Evolutionary conservation across 176 grass and related monocot species (phyloP).

Genomic region (Thalia dealbata): DNA sequence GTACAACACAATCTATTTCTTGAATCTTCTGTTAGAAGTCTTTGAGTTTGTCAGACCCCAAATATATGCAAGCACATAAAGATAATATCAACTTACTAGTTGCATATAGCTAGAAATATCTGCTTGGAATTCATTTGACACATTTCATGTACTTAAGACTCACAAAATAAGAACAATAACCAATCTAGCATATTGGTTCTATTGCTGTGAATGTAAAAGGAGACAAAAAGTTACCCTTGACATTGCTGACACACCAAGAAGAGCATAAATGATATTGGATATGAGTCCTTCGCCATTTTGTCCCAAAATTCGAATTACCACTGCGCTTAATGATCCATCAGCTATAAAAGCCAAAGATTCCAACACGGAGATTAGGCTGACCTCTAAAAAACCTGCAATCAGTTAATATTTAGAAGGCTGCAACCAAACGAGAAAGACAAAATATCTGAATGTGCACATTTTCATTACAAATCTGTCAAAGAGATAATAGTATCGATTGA

Average conservation of each 20-base stretch:
- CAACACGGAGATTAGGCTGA: constrained; percentile 47
- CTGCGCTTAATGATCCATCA: constrained; percentile 48
- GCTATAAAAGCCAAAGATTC: constrained; percentile 39
- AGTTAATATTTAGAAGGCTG: constrained; percentile 1
- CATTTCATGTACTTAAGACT: not conserved
- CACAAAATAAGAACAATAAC: constrained; percentile 4
- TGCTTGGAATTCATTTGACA: too few species aligned
- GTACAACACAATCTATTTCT: too few species aligned
- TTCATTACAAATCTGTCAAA: not conserved
- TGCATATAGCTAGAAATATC: too few species aligned
- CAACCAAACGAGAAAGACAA: constrained; percentile 21
- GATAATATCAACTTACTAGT: too few species aligned
- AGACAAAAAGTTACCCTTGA: constrained; percentile 51
- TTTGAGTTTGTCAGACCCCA: too few species aligned
- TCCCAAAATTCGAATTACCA: constrained; percentile 52
- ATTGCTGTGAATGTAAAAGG: not conserved
- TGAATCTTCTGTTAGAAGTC: too few species aligned
- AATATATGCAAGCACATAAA: too few species aligned
- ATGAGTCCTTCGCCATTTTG: constrained; percentile 70
- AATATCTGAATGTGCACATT: not conserved
- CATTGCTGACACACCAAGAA: constrained; percentile 88
- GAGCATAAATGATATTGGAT: constrained; percentile 79
- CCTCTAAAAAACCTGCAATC: constrained; percentile 81
- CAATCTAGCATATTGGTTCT: not conserved
- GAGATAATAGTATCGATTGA: too few species aligned